Conservation (phyloP, 352 stramenopile genomes). For the Phytophthora pisi region DNA sequence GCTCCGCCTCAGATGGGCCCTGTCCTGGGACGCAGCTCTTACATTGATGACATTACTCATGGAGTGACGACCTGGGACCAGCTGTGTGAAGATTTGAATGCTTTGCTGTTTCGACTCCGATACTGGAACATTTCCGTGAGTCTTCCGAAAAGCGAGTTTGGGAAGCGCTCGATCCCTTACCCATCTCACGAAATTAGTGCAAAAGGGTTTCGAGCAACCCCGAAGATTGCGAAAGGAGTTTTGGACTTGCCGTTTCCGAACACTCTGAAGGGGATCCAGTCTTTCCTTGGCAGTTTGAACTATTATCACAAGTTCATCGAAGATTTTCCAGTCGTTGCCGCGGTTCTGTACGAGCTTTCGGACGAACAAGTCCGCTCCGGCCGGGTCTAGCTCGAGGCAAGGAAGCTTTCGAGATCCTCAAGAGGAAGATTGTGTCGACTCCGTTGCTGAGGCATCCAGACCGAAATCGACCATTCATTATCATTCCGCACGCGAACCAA, state of each 20-base stretch:
- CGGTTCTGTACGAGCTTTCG: not conserved
- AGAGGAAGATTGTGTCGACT: not conserved
- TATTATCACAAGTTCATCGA: constrained; percentile 9
- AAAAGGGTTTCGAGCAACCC: not conserved
- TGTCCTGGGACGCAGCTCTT: not conserved
- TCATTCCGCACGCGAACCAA: not conserved
- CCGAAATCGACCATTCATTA: not conserved
- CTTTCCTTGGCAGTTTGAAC: not conserved
- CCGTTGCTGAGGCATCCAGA: not conserved
- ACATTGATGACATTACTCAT: constrained; percentile 2
- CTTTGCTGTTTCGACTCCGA: not conserved
- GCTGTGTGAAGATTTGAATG: not conserved
- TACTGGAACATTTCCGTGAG: constrained; percentile 3
- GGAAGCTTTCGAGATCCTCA: constrained; percentile 1
- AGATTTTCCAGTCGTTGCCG: not conserved
- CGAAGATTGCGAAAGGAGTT: not conserved
- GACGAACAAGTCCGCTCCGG: not conserved
- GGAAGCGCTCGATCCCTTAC: not conserved
- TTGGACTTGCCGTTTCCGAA: not conserved
- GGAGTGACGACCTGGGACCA: not conserved
- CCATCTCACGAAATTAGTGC: not conserved
- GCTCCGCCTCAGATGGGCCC: not conserved
- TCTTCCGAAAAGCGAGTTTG: not conserved
- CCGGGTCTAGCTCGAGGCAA: not conserved
- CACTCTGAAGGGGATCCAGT: not conserved